phyloP scores from a whole-genome alignment of 805 yeast genomes.

The Henningerozyma blattae region DNA sequence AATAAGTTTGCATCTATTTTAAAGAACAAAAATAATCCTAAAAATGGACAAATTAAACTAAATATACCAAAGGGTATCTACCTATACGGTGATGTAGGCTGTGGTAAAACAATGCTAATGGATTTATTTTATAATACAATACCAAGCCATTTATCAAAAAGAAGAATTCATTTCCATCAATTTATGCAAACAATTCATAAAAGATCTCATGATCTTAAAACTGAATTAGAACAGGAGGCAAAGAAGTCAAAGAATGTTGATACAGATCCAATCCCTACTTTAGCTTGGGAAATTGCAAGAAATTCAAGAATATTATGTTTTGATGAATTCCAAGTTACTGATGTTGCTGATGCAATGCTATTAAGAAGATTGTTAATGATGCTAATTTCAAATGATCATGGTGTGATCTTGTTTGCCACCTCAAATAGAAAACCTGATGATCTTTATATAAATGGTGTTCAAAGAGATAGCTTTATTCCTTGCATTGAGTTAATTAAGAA shows the following conservation, averaged over 20 bases:
- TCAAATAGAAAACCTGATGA: constrained; percentile 94
- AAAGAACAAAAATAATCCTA: not conserved
- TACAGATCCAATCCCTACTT: constrained; percentile 68
- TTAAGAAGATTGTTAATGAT: constrained; percentile 61
- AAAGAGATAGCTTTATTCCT: constrained; percentile 83
- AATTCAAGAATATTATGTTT: constrained; percentile 74
- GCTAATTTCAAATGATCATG: constrained; percentile 62
- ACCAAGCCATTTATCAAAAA: constrained; percentile 65
- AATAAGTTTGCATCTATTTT: constrained; percentile 3
- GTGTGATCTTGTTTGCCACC: constrained; percentile 83
- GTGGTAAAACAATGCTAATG: constrained; percentile 98
- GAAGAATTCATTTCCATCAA: constrained; percentile 86
- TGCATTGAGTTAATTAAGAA: constrained; percentile 72
- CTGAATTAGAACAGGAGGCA: constrained; percentile 26
- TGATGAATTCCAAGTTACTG: constrained; percentile 96
- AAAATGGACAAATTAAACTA: not conserved
- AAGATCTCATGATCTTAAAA: constrained; percentile 64
- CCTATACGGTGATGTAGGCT: constrained; percentile 94
- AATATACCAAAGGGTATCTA: constrained; percentile 73
- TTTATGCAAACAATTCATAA: constrained; percentile 93
- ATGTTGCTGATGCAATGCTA: constrained; percentile 97
- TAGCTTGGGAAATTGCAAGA: constrained; percentile 75
- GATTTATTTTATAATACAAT: constrained; percentile 82
- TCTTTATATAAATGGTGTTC: constrained; percentile 86
- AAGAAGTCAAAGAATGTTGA: constrained; percentile 40